Conservation (phyloP, 2,329 filamentous ascomycete species). For the Fusarium sp. region DNA sequence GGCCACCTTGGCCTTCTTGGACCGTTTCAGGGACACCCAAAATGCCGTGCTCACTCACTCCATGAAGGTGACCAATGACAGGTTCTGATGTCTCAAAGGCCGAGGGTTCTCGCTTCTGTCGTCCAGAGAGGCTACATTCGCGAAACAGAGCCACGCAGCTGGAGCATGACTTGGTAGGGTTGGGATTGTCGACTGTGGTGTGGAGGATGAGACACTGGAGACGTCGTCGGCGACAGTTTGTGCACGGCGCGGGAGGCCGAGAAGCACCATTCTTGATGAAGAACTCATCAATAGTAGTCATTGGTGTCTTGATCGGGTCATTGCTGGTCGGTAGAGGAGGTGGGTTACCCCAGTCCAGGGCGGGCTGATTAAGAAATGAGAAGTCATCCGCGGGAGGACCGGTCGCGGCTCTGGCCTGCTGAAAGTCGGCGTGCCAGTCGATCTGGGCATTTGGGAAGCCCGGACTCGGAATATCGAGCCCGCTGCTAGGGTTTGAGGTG, state of each 20-base stretch:
- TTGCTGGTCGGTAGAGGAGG: conserved; percentile 6
- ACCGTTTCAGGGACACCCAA: conserved; percentile 16
- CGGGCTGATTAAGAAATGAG: conserved; percentile 35
- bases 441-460: conserved; percentile 11
- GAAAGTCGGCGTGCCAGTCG: conserved; percentile 36
- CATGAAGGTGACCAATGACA: conserved; percentile 59
- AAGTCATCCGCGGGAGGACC: conserved; percentile 13
- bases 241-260: conserved; percentile 54
- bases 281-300: conserved; percentile 49
- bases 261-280: conserved; percentile 53
- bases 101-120: conserved; percentile 54
- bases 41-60: conserved; percentile 52
- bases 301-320: conserved; percentile 6
- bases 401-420: conserved; percentile 23
- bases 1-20: conserved; percentile 14
- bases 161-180: conserved; percentile 57
- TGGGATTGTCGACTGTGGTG: conserved; percentile 57
- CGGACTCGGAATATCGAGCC: neutral
- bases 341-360: conserved; percentile 19
- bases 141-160: conserved; percentile 60
- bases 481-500: conserved; percentile 13
- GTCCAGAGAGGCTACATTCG: conserved; percentile 57
- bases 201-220: conserved; percentile 59
- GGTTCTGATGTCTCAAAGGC: conserved; percentile 57
- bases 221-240: conserved; percentile 54